phyloP scores from a whole-genome alignment of 164 flowering plant species.

The Brasenia schreberi region DNA sequence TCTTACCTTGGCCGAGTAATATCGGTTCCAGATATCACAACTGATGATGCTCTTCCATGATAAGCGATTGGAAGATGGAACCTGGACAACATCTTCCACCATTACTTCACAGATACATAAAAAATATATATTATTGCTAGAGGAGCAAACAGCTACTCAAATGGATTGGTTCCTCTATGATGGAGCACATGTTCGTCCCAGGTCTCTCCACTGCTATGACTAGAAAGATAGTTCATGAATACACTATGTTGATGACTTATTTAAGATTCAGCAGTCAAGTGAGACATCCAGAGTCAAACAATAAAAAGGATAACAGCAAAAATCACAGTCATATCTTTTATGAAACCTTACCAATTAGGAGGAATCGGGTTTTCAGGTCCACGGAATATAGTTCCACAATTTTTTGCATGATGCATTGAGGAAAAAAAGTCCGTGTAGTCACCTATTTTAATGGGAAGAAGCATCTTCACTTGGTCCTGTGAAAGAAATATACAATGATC shows the following conservation, averaged over 20 bases:
- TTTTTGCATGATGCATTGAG: conserved; percentile 87
- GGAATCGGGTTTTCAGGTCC: conserved; percentile 70
- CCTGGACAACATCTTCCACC: conserved; percentile 32
- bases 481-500: background rate
- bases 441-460: conserved; percentile 67
- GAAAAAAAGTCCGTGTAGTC: conserved; percentile 94
- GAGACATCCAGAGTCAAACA: no score
- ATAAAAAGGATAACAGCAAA: no score
- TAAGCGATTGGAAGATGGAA: conserved; percentile 92
- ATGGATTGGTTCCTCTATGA: no score
- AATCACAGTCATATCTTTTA: background rate
- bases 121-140: no score
- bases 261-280: no score
- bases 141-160: no score
- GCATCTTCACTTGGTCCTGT: conserved; percentile 64
- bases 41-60: conserved; percentile 95
- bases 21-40: conserved; percentile 87
- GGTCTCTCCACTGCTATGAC: no score
- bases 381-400: conserved; percentile 83
- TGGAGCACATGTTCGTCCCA: no score
- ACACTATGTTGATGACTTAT: no score
- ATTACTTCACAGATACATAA: no score
- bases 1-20: conserved; percentile 72
- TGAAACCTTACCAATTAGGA: conserved; percentile 51
- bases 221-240: no score